A percentile compares a stretch with the other conserved stretches of the same genome.
phyloP scores from a whole-genome alignment of 306 rosid species.

The Sphenostylis stenocarpa region DNA sequence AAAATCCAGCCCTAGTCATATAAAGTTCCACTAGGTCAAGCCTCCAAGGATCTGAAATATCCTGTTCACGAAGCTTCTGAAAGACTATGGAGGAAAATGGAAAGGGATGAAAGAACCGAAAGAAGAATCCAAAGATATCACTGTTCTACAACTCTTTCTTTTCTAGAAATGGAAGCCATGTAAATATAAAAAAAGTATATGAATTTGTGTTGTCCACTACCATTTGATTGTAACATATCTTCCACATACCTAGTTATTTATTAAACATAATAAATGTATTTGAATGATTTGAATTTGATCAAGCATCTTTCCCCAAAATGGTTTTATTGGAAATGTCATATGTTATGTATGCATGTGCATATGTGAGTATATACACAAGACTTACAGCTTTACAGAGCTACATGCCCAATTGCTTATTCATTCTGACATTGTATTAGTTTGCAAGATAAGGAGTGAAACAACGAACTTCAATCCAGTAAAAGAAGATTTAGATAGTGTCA shows the following conservation, averaged over 20 bases:
- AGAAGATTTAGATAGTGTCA: slow-evolving; percentile 12
- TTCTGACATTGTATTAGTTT: not conserved
- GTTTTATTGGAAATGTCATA: not conserved
- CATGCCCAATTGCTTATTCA: not conserved
- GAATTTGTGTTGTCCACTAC: not conserved
- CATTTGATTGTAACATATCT: slow-evolving; percentile 12
- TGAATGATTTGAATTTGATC: not conserved
- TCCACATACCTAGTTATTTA: slow-evolving; percentile 1
- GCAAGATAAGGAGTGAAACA: slow-evolving; percentile 15
- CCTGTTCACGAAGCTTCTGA: slow-evolving; percentile 18
- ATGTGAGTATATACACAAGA: not conserved
- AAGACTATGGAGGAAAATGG: not conserved
- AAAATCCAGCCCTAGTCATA: slow-evolving; percentile 22
- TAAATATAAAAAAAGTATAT: not conserved
- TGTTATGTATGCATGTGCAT: not conserved
- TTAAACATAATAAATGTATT: not conserved
- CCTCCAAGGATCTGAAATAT: slow-evolving; percentile 8
- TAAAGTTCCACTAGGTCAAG: slow-evolving; percentile 22
- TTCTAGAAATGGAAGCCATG: not conserved
- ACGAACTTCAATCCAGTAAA: not conserved
- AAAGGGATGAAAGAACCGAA: not conserved
- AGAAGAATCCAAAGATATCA: not conserved
- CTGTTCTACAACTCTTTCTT: slow-evolving; percentile 5
- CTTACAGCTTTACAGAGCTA: slow-evolving; percentile 6
- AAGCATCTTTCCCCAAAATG: slow-evolving; percentile 3